Evolutionary conservation across 768 basidiomycete genomes (phyloP).

Genomic region (Mycena pura): DNA sequence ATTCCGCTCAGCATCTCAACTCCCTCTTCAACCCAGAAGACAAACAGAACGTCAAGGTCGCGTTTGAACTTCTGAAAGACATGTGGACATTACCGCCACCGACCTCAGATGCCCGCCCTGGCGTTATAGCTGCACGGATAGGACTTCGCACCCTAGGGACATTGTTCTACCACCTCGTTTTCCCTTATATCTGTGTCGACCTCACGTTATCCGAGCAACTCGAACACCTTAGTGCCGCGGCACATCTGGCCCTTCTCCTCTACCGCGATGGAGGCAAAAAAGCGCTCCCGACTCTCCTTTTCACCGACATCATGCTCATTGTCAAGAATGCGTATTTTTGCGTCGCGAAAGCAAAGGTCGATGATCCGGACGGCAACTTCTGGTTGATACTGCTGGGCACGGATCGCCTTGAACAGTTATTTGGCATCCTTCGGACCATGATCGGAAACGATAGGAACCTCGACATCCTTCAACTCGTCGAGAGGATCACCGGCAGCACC

Average conservation of each 20-base stretch:
- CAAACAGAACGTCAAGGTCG: slow-evolving; percentile 38
- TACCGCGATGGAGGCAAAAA: slow-evolving; percentile 22
- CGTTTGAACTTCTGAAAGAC: slow-evolving; percentile 32
- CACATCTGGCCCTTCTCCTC: slow-evolving; percentile 33
- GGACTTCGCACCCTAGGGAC: slow-evolving; percentile 23
- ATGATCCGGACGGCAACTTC: slow-evolving; percentile 23
- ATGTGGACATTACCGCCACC: slow-evolving; percentile 33
- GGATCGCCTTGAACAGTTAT: slow-evolving; percentile 20
- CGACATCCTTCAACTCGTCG: not conserved
- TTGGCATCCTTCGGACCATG: slow-evolving; percentile 29
- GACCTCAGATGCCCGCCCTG: slow-evolving; percentile 18
- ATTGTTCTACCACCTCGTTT: slow-evolving; percentile 29
- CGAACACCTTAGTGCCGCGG: slow-evolving; percentile 32
- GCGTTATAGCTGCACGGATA: slow-evolving; percentile 22
- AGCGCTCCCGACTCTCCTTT: slow-evolving; percentile 37
- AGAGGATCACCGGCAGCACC: not conserved
- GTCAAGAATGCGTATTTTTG: slow-evolving; percentile 33
- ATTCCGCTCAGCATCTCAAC: not conserved
- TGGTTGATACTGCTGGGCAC: slow-evolving; percentile 27
- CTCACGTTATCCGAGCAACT: slow-evolving; percentile 38
- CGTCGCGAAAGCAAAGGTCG: slow-evolving; percentile 31
- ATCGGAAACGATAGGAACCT: not conserved
- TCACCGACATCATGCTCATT: slow-evolving; percentile 37
- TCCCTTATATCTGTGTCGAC: slow-evolving; percentile 35
- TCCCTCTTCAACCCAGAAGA: slow-evolving; percentile 37